Percentiles rank a stretch among this genome's conserved stretches.
phyloP scores from a whole-genome alignment of 1,284 basidiomycete species.

The Laetiporus sulphureus region DNA sequence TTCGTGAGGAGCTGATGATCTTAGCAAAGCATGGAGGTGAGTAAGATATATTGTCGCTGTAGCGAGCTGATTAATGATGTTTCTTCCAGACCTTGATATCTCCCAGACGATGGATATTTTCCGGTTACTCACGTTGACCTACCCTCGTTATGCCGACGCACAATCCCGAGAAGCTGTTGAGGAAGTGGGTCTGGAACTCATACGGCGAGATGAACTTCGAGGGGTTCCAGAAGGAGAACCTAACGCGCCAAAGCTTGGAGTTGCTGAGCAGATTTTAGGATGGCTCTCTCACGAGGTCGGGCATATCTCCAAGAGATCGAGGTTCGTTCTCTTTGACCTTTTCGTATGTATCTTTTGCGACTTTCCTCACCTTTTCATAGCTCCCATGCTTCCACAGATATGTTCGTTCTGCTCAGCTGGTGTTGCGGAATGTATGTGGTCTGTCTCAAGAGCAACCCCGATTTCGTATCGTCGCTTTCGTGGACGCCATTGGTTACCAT shows the following conservation, averaged over 20 bases:
- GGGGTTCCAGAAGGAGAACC: constrained; percentile 32
- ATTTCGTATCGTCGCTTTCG: constrained; percentile 37
- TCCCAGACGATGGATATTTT: constrained; percentile 69
- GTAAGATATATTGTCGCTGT: constrained; percentile 14
- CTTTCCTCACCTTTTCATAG: constrained; percentile 27
- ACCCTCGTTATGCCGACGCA: constrained; percentile 71
- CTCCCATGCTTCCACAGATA: constrained; percentile 53
- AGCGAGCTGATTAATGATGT: constrained; percentile 1
- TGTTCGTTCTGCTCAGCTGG: constrained; percentile 75
- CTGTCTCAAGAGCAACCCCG: constrained; percentile 36
- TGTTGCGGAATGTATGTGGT: constrained; percentile 56
- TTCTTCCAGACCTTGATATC: constrained; percentile 49
- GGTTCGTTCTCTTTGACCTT: constrained; percentile 34
- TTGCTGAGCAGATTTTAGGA: constrained; percentile 62
- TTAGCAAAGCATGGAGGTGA: constrained; percentile 55
- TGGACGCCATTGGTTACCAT: constrained; percentile 46
- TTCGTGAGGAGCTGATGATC: constrained; percentile 53
- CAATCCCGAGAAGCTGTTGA: constrained; percentile 68
- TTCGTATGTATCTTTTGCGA: constrained; percentile 7
- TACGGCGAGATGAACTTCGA: constrained; percentile 51
- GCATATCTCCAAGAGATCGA: constrained; percentile 43
- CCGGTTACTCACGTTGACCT: constrained; percentile 64
- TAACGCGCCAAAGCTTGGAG: constrained; percentile 40
- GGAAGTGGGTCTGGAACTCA: constrained; percentile 52
- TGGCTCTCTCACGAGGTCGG: constrained; percentile 68